Evolutionary conservation across 176 grass and related monocot species (phyloP).

Genomic region (Urochloa ruziziensis): DNA sequence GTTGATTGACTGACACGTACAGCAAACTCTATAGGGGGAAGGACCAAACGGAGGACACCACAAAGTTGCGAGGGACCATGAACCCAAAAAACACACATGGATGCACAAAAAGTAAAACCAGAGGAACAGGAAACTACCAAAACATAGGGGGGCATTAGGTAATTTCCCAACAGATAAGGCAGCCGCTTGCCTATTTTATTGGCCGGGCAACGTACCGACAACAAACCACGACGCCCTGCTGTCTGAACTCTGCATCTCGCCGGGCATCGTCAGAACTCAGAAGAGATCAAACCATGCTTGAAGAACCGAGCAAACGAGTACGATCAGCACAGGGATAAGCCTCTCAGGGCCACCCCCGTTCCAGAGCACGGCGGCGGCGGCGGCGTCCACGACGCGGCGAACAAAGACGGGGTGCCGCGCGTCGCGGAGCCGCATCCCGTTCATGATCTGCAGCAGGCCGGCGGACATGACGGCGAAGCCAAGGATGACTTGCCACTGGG

Average conservation of each 20-base stretch:
- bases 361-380: not conserved
- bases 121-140: too few species aligned
- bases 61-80: too few species aligned
- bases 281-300: constrained; percentile 11
- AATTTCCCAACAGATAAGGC: not conserved
- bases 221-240: too few species aligned
- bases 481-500: not conserved
- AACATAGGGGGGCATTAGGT: not conserved
- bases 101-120: too few species aligned
- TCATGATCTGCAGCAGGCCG: not conserved
- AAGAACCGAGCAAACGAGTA: not conserved
- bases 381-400: not conserved
- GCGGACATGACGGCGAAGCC: not conserved
- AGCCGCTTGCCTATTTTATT: too few species aligned
- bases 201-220: not conserved
- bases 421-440: constrained; percentile 3
- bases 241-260: not conserved
- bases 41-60: not conserved
- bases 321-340: not conserved
- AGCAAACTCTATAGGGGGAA: not conserved
- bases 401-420: not conserved
- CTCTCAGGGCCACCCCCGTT: not conserved
- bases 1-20: too few species aligned
- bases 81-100: not conserved
- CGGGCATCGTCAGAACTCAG: not conserved